Evolutionary conservation across 2,329 filamentous ascomycete genomes (phyloP).

Genomic region (Lasiodiplodia gonubiensis): DNA sequence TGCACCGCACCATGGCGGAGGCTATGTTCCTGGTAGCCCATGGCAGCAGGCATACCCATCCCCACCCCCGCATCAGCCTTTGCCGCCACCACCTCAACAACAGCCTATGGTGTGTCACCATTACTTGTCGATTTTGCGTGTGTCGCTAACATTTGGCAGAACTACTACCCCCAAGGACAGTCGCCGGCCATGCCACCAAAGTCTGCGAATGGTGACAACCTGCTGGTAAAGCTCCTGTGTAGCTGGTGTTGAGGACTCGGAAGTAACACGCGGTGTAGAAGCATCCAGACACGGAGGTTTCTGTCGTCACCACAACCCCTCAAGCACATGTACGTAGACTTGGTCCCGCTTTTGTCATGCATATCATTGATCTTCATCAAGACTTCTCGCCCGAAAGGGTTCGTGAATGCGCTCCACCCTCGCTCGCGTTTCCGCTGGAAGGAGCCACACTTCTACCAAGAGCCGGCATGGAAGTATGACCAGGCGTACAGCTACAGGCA

Average conservation of each 20-base stretch:
- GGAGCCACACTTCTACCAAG: conserved; percentile 23
- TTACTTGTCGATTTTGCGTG: no score
- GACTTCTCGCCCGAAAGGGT: conserved; percentile 32
- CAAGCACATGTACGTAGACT: conserved; percentile 8
- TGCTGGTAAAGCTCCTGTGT: conserved; percentile 17
- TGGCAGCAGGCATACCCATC: neutral
- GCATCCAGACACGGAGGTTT: neutral
- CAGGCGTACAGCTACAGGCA: neutral
- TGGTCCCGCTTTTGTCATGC: neutral
- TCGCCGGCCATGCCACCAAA: neutral
- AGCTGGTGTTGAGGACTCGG: neutral
- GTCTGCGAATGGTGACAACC: neutral
- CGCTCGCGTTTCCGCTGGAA: conserved; percentile 16
- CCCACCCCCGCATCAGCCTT: neutral
- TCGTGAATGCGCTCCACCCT: conserved; percentile 33
- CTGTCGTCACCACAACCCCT: neutral
- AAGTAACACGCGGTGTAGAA: neutral
- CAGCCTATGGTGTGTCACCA: neutral
- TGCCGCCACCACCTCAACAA: neutral
- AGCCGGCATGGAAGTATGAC: conserved; percentile 17
- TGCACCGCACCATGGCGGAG: conserved; percentile 15
- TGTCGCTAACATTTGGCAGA: neutral
- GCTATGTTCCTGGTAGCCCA: conserved; percentile 1
- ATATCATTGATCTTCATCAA: neutral
- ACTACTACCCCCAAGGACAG: neutral